Conservation (phyloP, 2,329 filamentous ascomycete species). For the Ophiostoma sp. region DNA sequence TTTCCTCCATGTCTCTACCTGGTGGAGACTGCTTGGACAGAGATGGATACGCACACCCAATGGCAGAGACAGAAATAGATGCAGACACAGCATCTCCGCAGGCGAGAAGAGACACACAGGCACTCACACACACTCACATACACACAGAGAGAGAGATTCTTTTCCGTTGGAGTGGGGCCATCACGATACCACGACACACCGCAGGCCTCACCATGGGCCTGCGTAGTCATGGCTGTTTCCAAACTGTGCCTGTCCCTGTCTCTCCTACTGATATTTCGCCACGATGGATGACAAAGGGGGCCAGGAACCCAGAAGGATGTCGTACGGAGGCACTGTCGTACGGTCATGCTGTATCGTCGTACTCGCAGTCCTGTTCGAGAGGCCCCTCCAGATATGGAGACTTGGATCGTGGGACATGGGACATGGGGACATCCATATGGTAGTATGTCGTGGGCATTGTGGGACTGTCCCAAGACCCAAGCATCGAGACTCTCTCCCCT, state of each 20-base stretch:
- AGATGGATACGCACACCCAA: background rate
- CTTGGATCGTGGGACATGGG: slow-evolving; percentile 1
- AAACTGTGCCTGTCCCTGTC: background rate
- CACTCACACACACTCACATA: background rate
- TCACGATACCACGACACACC: background rate
- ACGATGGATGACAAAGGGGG: background rate
- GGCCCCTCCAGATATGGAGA: background rate
- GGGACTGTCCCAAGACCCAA: background rate
- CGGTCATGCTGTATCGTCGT: background rate
- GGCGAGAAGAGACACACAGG: background rate
- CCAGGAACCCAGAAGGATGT: background rate
- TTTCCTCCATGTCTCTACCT: slow-evolving; percentile 7
- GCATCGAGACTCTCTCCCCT: background rate
- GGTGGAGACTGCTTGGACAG: slow-evolving; percentile 2
- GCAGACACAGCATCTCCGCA: background rate
- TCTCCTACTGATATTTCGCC: background rate
- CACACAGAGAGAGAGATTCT: too few relatives aligned
- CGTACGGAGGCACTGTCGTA: background rate
- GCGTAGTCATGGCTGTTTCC: background rate
- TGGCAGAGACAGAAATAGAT: background rate
- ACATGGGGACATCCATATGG: background rate
- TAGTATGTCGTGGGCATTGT: background rate
- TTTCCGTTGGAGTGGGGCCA: background rate
- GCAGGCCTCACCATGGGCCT: background rate
- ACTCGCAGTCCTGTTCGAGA: background rate